Conservation (phyloP, 2,329 filamentous ascomycete genomes). For the Pseudogymnoascus sp. region DNA sequence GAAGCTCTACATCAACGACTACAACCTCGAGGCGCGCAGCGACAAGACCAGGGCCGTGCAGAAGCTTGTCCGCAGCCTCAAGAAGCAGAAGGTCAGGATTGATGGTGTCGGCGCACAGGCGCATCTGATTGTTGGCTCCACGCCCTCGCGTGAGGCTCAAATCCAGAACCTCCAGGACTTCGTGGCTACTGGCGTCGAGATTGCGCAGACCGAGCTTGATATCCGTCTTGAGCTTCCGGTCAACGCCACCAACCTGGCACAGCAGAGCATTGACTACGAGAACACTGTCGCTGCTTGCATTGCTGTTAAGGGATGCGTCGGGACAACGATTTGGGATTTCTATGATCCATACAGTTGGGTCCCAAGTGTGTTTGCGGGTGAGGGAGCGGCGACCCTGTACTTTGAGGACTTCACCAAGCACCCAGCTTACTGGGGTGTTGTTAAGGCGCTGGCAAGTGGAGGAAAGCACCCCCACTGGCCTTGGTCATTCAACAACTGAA, state of each 20-base stretch:
- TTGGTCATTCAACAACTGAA: background rate
- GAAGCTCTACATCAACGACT: constrained; percentile 57
- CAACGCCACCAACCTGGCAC: constrained; percentile 30
- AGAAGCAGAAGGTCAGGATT: constrained; percentile 44
- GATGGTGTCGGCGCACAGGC: constrained; percentile 55
- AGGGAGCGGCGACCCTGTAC: constrained; percentile 35
- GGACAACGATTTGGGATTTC: constrained; percentile 25
- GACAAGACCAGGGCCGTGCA: constrained; percentile 37
- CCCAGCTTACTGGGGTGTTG: constrained; percentile 33
- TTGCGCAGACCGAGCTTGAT: constrained; percentile 54
- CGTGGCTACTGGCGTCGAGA: constrained; percentile 43
- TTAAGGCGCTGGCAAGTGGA: constrained; percentile 25
- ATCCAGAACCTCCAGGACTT: constrained; percentile 41
- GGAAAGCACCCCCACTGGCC: constrained; percentile 2
- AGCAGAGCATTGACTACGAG: constrained; percentile 41
- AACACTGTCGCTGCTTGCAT: constrained; percentile 21
- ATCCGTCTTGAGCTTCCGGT: constrained; percentile 44
- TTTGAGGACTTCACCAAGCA: constrained; percentile 35
- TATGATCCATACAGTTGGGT: constrained; percentile 32
- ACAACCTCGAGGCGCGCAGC: constrained; percentile 48
- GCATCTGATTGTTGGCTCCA: constrained; percentile 49
- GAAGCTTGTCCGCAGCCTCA: constrained; percentile 36
- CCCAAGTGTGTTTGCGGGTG: constrained; percentile 32
- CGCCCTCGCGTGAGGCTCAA: constrained; percentile 37
- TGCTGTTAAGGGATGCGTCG: constrained; percentile 20